Evolutionary conservation across 176 grass and related monocot species (phyloP), one percentile per base, ranked within the genome.

Genomic region (Triticum dicoccoides): DNA sequence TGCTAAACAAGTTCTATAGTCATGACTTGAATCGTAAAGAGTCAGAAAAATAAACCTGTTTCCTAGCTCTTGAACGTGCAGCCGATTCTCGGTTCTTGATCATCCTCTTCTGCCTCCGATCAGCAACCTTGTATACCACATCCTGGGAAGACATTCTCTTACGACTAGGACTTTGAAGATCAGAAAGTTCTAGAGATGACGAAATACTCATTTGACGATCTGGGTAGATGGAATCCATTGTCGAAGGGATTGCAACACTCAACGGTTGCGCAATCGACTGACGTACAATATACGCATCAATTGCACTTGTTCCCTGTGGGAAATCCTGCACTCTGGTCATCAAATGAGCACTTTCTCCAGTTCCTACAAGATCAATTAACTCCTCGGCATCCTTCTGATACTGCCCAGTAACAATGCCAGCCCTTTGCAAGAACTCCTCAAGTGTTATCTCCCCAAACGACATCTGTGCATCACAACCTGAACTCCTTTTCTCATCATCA

Each of bases 61-160:
- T 80, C 79, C 79, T 80, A 66, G 79, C 61, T 80, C 79, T 80
- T 66, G 79, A 80, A 66, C 39, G 61, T 11, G 79, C 79, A 47
- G 79, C 79, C 3, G 79, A 80, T 66, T 80, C 79, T 65, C 79
- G 24, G 62, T 80, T 80, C 79, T 80, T 80, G 38, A 80, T 66
- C 79, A 80, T 80, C 61, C 39, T 80, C 41, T 80, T 80, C 18
- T 80, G 79, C 61, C 79, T 80, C 78, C 78, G 41, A 42, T 80
- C 78, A 30, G 20, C 78, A 45, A 80, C 61, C 78, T 65, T 64
- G 78, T 65, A 65, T 45, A 65, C 78, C 61, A 65, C 38, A 80
- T 80, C 61, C 15, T 62, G 61, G 2, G 59, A 80, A 18, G 8
- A 20, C 78, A 65, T 65, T 45, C 23, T 38, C 61, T 65, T 80